A percentile compares a stretch with the other conserved stretches of the same genome.
Conservation (phyloP, 2,329 filamentous ascomycete species). For the Parafenestella ontariensis region DNA sequence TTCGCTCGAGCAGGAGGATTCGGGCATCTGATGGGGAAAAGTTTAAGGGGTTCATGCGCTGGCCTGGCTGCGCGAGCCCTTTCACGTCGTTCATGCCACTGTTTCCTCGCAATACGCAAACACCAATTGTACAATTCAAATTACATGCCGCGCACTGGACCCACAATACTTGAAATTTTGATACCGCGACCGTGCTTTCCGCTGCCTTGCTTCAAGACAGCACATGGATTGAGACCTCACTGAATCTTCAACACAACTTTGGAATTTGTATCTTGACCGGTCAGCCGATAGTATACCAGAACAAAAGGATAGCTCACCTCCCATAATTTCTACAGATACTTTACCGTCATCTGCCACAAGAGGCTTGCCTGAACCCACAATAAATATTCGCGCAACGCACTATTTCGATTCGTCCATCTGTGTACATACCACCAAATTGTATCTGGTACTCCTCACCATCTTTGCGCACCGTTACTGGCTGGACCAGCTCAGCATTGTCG, state of each 20-base stretch:
- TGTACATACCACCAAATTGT: constrained; percentile 23
- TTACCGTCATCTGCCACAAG: constrained; percentile 21
- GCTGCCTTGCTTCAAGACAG: too few species aligned
- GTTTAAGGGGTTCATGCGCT: not conserved
- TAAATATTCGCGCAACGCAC: not conserved
- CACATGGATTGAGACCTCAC: too few species aligned
- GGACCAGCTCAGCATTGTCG: constrained; percentile 12
- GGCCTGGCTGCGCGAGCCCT: not conserved
- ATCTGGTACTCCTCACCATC: constrained; percentile 24
- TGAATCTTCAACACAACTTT: too few species aligned
- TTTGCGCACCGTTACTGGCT: constrained; percentile 24
- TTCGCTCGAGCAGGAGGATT: constrained; percentile 36
- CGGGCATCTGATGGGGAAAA: constrained; percentile 28
- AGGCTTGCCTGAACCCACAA: constrained; percentile 10
- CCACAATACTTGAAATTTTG: too few species aligned
- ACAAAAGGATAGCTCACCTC: constrained; percentile 12
- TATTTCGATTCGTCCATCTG: not conserved
- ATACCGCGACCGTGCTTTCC: too few species aligned
- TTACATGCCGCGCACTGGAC: too few species aligned
- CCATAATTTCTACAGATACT: constrained; percentile 25
- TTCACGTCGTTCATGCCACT: too few species aligned
- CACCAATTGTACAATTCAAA: too few species aligned
- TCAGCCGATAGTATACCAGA: too few species aligned
- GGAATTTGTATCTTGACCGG: too few species aligned
- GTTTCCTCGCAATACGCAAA: too few species aligned